Evolutionary conservation across 2,329 filamentous ascomycete genomes (phyloP), one percentile per base, ranked within the genome.

Genomic region (Pseudogymnoascus sp.): DNA sequence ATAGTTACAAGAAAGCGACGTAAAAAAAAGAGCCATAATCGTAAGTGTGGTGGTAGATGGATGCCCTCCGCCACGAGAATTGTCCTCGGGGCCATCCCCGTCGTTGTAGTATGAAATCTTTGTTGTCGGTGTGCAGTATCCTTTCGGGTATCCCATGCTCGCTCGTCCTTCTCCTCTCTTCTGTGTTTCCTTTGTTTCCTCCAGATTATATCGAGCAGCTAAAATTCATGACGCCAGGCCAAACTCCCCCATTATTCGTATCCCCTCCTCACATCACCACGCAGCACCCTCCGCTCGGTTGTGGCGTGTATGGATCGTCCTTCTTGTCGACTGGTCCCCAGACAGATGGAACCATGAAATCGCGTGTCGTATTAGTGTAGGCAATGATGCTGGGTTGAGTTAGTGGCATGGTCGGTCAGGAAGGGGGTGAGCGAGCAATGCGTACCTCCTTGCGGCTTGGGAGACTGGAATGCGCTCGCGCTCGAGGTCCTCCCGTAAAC

Each of bases 311-410:
- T n/a, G 95, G 95, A 76, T 99, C 95, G 75, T 97, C 95, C 76
- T 90, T 88, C 82, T 92, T 93, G 74, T 96, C 91, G 68, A 97
- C 91, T 66, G 88, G 85, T 70, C 93, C 93, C 95, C 95, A 99
- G 77, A 96, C 90, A 62, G 92, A 96, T 61, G 93, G 93, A 91
- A 97, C 93, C 95, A 99, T 97, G 81, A 96, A 97, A 77, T 99
- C 95, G 77, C 93, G 90, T 71, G 95, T 97, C 78, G 91, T 93
- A 78, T 96, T 96, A 79, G 93, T 97, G 81, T 97, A 97, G 71
- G 91, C 90, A 76, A 97, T 97, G 76, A 97, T 90, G 77, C 95
- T 99, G 74, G 68, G 64, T 31, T 61, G 64, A n/a, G 21, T 38
- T 60, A 31, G 13, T 33, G 31, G 56, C n/a, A 64, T 60, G 50